Percentiles rank a stretch among this genome's conserved stretches.
Conservation (phyloP, 2,329 filamentous ascomycete genomes). For the Fusarium devonianum region DNA sequence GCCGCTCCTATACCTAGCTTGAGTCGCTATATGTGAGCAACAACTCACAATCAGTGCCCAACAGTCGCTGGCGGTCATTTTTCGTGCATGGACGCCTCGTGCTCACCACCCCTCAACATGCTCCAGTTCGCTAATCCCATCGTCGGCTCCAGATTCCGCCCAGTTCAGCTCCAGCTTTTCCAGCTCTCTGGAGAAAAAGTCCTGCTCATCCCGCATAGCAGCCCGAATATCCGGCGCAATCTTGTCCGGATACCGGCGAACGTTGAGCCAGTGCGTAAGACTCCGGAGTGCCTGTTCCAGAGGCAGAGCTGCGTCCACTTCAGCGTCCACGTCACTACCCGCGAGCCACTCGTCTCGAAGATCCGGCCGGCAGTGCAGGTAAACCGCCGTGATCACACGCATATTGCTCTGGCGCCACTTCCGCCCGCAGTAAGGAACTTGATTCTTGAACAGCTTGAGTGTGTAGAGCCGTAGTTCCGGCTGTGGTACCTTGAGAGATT, state of each 20-base stretch:
- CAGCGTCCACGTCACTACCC: slow-evolving; percentile 88
- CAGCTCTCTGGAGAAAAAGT: slow-evolving; percentile 80
- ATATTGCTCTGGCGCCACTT: slow-evolving; percentile 99
- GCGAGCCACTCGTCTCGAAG: slow-evolving; percentile 94
- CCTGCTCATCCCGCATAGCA: slow-evolving; percentile 74
- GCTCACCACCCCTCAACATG: slow-evolving; percentile 42
- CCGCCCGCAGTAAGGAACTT: slow-evolving; percentile 95
- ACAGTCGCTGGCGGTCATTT: too few relatives aligned
- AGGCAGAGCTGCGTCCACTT: slow-evolving; percentile 91
- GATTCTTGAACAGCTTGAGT: slow-evolving; percentile 97
- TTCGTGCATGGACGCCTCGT: slow-evolving; percentile 4
- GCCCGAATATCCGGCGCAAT: slow-evolving; percentile 68
- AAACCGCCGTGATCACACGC: slow-evolving; percentile 97
- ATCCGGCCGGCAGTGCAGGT: slow-evolving; percentile 91
- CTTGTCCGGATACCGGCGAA: slow-evolving; percentile 80
- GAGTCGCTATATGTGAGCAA: slow-evolving; percentile 1
- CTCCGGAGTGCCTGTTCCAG: slow-evolving; percentile 89
- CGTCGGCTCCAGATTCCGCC: slow-evolving; percentile 50
- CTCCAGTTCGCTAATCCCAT: slow-evolving; percentile 46
- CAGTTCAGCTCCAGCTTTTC: slow-evolving; percentile 71
- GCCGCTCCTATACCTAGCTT: slow-evolving; percentile 3
- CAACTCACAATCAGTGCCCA: not conserved
- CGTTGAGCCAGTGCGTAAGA: slow-evolving; percentile 93
- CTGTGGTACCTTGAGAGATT: slow-evolving; percentile 89
- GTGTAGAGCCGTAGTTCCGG: slow-evolving; percentile 89